phyloP scores from a whole-genome alignment of 805 yeast genomes.

The Maudiozyma serrabonitensis region DNA sequence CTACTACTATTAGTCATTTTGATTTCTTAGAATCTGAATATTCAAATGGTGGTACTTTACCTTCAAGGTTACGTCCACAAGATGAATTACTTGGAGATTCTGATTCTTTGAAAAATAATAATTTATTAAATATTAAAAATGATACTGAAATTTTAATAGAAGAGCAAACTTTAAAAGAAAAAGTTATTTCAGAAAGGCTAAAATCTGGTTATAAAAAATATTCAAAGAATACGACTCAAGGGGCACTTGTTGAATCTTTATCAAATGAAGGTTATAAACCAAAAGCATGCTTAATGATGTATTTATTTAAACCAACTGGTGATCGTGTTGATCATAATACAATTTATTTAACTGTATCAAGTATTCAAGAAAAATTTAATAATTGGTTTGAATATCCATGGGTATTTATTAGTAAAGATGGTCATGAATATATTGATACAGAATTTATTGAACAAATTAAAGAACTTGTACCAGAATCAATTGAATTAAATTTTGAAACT shows the following conservation, averaged over 20 bases:
- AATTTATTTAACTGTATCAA: slow-evolving; percentile 50
- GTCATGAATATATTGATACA: slow-evolving; percentile 53
- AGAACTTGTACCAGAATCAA: slow-evolving; percentile 28
- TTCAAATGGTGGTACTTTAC: not conserved
- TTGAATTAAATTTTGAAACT: not conserved
- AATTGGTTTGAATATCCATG: slow-evolving; percentile 70
- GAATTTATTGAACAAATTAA: slow-evolving; percentile 52
- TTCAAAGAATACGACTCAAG: slow-evolving; percentile 1
- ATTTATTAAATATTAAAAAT: not conserved
- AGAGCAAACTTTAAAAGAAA: not conserved
- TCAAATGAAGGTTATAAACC: slow-evolving; percentile 13
- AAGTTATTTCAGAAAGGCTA: not conserved
- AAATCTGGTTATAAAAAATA: not conserved
- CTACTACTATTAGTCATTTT: not conserved
- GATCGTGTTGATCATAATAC: slow-evolving; percentile 52
- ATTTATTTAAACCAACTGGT: slow-evolving; percentile 36
- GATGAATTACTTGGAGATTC: too few species aligned
- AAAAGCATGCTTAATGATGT: slow-evolving; percentile 31
- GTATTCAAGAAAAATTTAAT: slow-evolving; percentile 75
- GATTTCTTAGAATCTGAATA: not conserved
- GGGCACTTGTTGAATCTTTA: slow-evolving; percentile 2
- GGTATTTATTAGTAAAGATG: slow-evolving; percentile 68
- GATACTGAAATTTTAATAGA: not conserved
- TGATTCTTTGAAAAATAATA: not conserved
- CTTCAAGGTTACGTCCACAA: not conserved